Evolutionary conservation across 306 rosid species (phyloP), one percentile per base, ranked within the genome.

Genomic region (Hippophae rhamnoides): DNA sequence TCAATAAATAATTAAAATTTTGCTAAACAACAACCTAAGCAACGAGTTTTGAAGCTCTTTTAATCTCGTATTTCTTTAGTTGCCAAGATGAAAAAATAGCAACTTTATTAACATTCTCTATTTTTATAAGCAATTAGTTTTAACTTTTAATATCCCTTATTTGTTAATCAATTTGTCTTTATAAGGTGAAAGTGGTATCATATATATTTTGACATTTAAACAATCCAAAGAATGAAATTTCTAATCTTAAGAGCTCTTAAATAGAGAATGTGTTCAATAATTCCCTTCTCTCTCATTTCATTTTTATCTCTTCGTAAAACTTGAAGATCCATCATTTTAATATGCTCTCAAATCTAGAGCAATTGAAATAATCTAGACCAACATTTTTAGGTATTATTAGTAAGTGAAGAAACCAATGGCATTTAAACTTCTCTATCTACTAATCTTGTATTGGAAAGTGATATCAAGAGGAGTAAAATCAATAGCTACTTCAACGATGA

Each of bases 251-350:
- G 96, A 52, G 81, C 84, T 57, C 76, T 92, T 2, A 72, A 92
- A 7, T 92, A 96, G 98, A 45, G 96, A 69, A 87, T 87, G 96
- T 95, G 98, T 42, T 92, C 98, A 2, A 83, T 87, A 57, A 92
- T 96, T 5, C 95, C 96, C 23, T 87, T 92, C 73, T 87, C 95
- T 58, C 87, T 92, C 71, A 23, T 87, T 25, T 72, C 83, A 3
- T 85, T 76, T 64, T 85, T 92, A 59, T 62, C 10, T 72, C 81
- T 60, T 54, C 81, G 54, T 78, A 81, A 59, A 64, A 26, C 83
- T 79, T 57, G 59, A 72, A 57, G 94, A 92, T 71, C 76, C 77
- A 0, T 74, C 82, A 31, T 48, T 87, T 60, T 62, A 53, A 47
- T 81, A 78, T 58, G 83, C 86, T 63, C 79, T 92, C 47, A 87